A percentile compares a stretch with the other conserved stretches of the same genome.
These are phyloP conservation scores for Styphnolobium japonicum DNA, from an alignment of 306 rosid species.

Conservation along the genomic window DNA sequence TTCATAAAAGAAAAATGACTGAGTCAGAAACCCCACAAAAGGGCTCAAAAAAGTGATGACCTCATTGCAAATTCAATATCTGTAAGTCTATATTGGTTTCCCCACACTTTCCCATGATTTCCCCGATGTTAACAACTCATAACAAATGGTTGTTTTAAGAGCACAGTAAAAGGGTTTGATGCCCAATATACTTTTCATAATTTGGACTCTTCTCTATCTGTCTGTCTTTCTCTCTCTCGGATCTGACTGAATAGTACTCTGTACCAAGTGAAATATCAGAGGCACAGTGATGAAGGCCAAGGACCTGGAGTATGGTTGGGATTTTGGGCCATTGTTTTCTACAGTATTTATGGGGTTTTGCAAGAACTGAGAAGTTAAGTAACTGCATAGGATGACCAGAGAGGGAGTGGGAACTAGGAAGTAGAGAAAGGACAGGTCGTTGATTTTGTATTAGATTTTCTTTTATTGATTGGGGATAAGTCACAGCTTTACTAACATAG, in stretches of 20 bases:
- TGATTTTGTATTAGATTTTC: slow-evolving; percentile 40
- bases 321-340: slow-evolving; percentile 16
- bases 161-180: slow-evolving; percentile 30
- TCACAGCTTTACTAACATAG: slow-evolving; percentile 37
- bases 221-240: slow-evolving; percentile 3
- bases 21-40: slow-evolving; percentile 24
- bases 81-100: slow-evolving; percentile 26
- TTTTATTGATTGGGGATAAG: slow-evolving; percentile 39
- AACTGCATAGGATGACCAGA: slow-evolving; percentile 39
- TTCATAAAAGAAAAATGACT: slow-evolving; percentile 10
- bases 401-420: not conserved
- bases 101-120: slow-evolving; percentile 36
- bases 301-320: slow-evolving; percentile 31
- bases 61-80: slow-evolving; percentile 40
- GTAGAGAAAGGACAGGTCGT: slow-evolving; percentile 31
- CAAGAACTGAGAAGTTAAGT: slow-evolving; percentile 38
- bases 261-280: slow-evolving; percentile 24
- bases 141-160: slow-evolving; percentile 42
- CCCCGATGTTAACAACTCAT: slow-evolving; percentile 38
- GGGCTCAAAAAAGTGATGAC: slow-evolving; percentile 37
- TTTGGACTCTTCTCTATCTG: slow-evolving; percentile 30
- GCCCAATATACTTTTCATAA: slow-evolving; percentile 22
- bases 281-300: slow-evolving; percentile 25
- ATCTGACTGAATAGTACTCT: slow-evolving; percentile 37
- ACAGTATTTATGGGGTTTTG: slow-evolving; percentile 37